Evolutionary conservation across 495 filamentous ascomycete genomes (phyloP).

Genomic region (Sporormia fimetaria): DNA sequence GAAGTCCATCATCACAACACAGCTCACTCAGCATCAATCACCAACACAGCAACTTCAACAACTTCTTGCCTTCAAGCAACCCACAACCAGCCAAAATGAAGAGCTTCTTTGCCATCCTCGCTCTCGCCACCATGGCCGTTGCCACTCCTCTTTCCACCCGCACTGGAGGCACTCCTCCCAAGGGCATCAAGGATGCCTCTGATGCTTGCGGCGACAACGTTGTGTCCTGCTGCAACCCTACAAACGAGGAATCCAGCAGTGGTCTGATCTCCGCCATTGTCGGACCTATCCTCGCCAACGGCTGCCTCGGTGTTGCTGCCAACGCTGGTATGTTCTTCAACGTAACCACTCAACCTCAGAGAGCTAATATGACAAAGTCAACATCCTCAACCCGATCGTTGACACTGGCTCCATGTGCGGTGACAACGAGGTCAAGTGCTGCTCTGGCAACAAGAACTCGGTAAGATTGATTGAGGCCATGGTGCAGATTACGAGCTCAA

Average conservation of each 20-base stretch:
- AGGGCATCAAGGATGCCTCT: background rate
- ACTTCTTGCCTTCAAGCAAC: background rate
- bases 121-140: constrained; percentile 1
- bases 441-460: constrained; percentile 4
- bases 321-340: constrained; percentile 1
- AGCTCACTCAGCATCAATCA: background rate
- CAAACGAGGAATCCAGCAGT: background rate
- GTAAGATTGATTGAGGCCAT: background rate
- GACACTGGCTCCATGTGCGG: background rate
- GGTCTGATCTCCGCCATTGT: constrained; percentile 1
- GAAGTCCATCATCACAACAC: constrained; percentile 1
- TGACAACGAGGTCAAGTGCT: constrained; percentile 4
- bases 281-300: background rate
- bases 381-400: background rate
- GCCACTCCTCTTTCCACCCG: background rate
- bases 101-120: constrained; percentile 2
- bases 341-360: background rate
- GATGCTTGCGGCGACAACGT: background rate
- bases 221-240: constrained; percentile 3
- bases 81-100: constrained; percentile 2
- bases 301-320: constrained; percentile 1
- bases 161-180: background rate
- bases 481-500: background rate
- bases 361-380: no score
- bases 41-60: background rate